Base-by-base conservation (phyloP, 331 rosid genomes). In the Pyrus hybrid region DNA sequence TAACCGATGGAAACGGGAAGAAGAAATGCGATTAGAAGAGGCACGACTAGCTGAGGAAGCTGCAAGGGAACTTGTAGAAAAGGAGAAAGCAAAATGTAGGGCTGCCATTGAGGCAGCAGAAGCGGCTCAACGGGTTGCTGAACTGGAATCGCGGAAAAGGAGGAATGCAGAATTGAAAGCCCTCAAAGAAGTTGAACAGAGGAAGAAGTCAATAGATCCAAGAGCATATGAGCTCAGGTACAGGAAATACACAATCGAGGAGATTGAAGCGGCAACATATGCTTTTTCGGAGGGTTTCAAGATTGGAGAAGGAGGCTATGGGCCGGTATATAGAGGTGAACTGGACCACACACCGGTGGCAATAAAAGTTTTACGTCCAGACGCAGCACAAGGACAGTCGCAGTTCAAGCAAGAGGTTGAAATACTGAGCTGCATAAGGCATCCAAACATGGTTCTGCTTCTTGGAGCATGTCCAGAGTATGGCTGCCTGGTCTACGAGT, bases 401-500 rank as follows among this genome's bases (percentile, higher is more conserved):
- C 87, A 84, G 77, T 84, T 84, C 82, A 83, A 77, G 56, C 80
- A 78, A 80, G 87, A 84, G 82, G 86, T 91, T 71, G 89, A 91
- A 78, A 89, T 91, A 47, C 63, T 89, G 47, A 85, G 92, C 75
- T 71, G 85, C 88, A 86, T 89, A 66, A 75, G 94, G 66, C 97
- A 91, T 87, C 97, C 94, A 76, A 83, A 91, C 83, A 89, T 89
- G 93, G 93, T 91, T 83, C 89, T 89, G 26, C 97, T 91, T 35
- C 85, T 91, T 2, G 93, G 93, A 82, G 93, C 96, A 2, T 91
- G 96, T 56, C 92, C 93, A 0, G 96, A 91, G 76, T 80, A 41
- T 14, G 92, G 93, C 8, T 91, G 96, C 78, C 81, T 89, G 54
- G 93, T 89, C 58, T 91, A 91, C 18, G 96, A 91, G 70, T 80